Base-by-base conservation (phyloP, 495 filamentous ascomycete genomes). In the Annulohypoxylon bovei region DNA sequence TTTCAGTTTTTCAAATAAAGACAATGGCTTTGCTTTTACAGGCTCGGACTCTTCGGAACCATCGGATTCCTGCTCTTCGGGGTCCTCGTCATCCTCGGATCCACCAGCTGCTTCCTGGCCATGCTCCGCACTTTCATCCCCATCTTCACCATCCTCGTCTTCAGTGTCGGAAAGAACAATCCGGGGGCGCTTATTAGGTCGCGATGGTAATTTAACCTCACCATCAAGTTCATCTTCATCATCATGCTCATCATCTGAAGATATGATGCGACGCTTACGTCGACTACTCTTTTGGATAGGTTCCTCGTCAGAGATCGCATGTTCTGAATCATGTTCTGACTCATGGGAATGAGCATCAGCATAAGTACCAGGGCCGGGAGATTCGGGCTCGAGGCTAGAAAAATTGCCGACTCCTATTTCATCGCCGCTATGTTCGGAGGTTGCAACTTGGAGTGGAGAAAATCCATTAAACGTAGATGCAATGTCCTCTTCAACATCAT, bases 201-300 rank as follows among this genome's bases (percentile, higher is more conserved):
- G 58, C 5, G 57, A 63, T 22, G 58, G 42, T 6, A 37, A 27
- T 59, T 55, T 23, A 25, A 35, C 39, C 2, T 46, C 37, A 40
- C 32, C 28, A 16, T 55, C 14, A 9, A 2, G 27, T n/a, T 58
- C 62, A 5, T 59, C 60, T 52, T 59, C 57, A 40, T 35, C 5
- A 1, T 69, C 62, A 27, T 65, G n/a, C 44, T 70, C 70, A 16
- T 77, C 72, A 42, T 77, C 75, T 9, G 75, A 77, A 47, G 52
- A 62, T 12, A 77, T 54, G 9, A 77, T 77, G 25, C 59, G 68
- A 44, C 75, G 75, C 35, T 77, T 77, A 25, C 22, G 62, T 47
- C 69, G 67, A 20, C 3, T 35, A 9, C 46, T 40, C 20, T 44
- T 49, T 42, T 27, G 52, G 25, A 44, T 27, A 16, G 44, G 47